A percentile compares a stretch with the other conserved stretches of the same genome.
phyloP scores from a whole-genome alignment of 1,284 basidiomycete species.

The Puccinia polysora region DNA sequence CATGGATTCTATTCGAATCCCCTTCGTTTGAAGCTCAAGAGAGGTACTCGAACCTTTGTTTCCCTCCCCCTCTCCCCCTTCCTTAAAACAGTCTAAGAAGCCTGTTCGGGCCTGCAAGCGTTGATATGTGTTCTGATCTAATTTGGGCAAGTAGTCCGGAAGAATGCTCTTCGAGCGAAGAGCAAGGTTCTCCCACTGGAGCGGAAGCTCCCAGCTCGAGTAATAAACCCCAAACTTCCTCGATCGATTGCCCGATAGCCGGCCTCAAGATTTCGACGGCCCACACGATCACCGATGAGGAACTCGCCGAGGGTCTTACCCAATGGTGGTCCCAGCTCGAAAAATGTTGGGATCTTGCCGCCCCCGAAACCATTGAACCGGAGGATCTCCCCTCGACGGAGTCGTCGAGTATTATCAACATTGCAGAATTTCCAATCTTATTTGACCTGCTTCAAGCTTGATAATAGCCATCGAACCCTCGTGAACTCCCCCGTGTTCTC shows the following conservation, averaged over 20 bases:
- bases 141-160: too few species aligned
- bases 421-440: constrained; percentile 2
- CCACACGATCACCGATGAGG: constrained; percentile 1
- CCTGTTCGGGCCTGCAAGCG: too few species aligned
- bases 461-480: neutral
- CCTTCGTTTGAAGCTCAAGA: constrained; percentile 4
- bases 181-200: too few species aligned
- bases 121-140: too few species aligned
- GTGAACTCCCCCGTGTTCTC: too few species aligned
- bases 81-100: too few species aligned
- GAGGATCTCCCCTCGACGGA: neutral
- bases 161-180: too few species aligned
- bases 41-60: neutral
- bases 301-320: neutral
- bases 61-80: too few species aligned
- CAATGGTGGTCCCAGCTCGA: constrained; percentile 14
- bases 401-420: too few species aligned
- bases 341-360: neutral
- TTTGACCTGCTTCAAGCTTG: constrained; percentile 12
- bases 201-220: neutral
- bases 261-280: constrained; percentile 7
- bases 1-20: constrained; percentile 14
- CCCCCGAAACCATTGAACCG: too few species aligned
- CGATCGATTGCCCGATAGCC: neutral
- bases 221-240: neutral